phyloP scores from a whole-genome alignment of 1,139 yeast species.

The Suhomyces taliae region DNA sequence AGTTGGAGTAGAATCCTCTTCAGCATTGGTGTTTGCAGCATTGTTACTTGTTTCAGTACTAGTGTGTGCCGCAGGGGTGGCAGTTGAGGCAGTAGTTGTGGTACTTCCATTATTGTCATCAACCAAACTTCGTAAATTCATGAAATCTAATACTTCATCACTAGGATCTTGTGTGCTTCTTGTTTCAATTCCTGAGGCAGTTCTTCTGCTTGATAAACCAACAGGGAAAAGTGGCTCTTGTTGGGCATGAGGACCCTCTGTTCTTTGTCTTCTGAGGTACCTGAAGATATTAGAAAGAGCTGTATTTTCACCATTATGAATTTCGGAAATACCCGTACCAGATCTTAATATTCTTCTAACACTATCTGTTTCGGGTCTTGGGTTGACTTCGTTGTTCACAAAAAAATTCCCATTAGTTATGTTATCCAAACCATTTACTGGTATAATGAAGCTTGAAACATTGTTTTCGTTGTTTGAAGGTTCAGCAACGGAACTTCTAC shows the following conservation, averaged over 20 bases:
- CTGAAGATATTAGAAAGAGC: slow-evolving; percentile 28
- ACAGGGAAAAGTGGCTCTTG: slow-evolving; percentile 38
- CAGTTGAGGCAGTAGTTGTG: neutral
- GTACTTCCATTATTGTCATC: slow-evolving; percentile 4
- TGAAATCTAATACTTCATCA: slow-evolving; percentile 25
- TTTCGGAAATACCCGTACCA: slow-evolving; percentile 12
- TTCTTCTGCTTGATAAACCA: slow-evolving; percentile 55
- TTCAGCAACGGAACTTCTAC: slow-evolving; percentile 57
- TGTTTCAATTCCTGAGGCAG: slow-evolving; percentile 49
- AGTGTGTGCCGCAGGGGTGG: neutral
- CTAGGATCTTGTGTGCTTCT: slow-evolving; percentile 9
- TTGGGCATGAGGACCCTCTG: neutral
- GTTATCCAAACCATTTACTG: slow-evolving; percentile 5
- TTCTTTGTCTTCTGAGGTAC: slow-evolving; percentile 18
- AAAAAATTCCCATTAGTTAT: neutral
- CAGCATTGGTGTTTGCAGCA: neutral
- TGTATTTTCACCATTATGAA: slow-evolving; percentile 12
- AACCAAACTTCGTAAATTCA: slow-evolving; percentile 28
- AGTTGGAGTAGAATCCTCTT: neutral
- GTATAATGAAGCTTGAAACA: slow-evolving; percentile 8
- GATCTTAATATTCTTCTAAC: slow-evolving; percentile 17
- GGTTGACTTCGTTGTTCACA: slow-evolving; percentile 1
- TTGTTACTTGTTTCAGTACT: neutral
- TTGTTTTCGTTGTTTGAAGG: slow-evolving; percentile 5
- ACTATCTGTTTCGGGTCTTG: slow-evolving; percentile 1